Conservation (phyloP, 495 filamentous ascomycete genomes). For the Aspergillus haitiensis region DNA sequence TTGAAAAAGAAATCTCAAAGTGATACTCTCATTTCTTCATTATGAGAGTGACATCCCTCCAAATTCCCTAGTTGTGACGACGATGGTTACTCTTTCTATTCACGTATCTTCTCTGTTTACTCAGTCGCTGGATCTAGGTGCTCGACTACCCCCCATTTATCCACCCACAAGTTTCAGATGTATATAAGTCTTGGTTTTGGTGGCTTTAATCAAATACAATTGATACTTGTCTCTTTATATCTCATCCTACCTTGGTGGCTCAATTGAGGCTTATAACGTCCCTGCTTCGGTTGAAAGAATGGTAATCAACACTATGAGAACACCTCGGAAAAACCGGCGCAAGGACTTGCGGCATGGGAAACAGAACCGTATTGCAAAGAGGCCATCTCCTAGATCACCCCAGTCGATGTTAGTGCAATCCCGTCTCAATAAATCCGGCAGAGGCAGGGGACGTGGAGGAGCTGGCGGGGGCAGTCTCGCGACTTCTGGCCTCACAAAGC, state of each 20-base stretch:
- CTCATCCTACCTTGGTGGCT: not conserved
- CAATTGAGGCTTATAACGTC: not conserved
- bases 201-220: slow-evolving; percentile 7
- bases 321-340: slow-evolving; percentile 5
- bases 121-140: not conserved
- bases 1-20: not conserved
- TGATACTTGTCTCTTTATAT: not conserved
- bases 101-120: not conserved
- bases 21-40: slow-evolving; percentile 1
- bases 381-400: slow-evolving; percentile 17
- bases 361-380: slow-evolving; percentile 4
- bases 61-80: not conserved
- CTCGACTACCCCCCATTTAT: not conserved
- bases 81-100: not conserved
- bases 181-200: slow-evolving; percentile 2
- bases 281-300: not conserved
- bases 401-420: slow-evolving; percentile 15
- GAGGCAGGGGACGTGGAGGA: slow-evolving; percentile 3
- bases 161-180: not conserved
- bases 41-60: not conserved
- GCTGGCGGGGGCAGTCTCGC: slow-evolving; percentile 1
- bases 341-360: slow-evolving; percentile 5
- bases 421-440: slow-evolving; percentile 7
- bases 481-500: slow-evolving; percentile 5
- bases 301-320: slow-evolving; percentile 2